Conservation (phyloP, 129 eudicot genomes). For the Rutidosis leptorrhynchoides region DNA sequence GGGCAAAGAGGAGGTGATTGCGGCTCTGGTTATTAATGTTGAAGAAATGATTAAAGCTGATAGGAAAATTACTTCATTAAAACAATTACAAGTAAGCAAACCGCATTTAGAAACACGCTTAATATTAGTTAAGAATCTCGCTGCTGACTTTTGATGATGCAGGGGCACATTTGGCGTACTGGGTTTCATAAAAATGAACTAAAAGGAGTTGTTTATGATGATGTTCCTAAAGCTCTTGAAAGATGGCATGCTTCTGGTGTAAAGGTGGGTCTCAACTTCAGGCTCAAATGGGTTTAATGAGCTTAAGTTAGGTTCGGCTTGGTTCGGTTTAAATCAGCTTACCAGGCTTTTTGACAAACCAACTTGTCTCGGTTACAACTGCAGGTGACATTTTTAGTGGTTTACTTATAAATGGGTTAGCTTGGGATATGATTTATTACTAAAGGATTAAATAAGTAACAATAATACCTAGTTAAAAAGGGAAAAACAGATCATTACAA, state of each 20-base stretch:
- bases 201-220: conserved; percentile 74
- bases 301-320: not conserved
- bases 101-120: not conserved
- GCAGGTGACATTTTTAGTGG: not conserved
- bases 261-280: conserved; percentile 45
- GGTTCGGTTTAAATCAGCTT: not conserved
- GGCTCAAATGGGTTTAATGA: not conserved
- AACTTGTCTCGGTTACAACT: not conserved
- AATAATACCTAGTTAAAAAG: not conserved
- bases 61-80: conserved; percentile 83
- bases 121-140: not conserved
- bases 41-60: conserved; percentile 95
- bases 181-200: conserved; percentile 73
- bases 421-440: not conserved
- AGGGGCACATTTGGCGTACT: conserved; percentile 96
- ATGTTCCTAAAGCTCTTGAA: conserved; percentile 87
- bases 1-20: conserved; percentile 67
- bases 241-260: conserved; percentile 84
- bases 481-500: not conserved
- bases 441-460: not conserved
- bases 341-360: not conserved
- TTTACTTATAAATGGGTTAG: not conserved
- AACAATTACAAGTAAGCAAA: conserved; percentile 76
- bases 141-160: conserved; percentile 27
- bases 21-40: conserved; percentile 83